phyloP scores from a whole-genome alignment of 169 alveolate genomes.

The Cryptosporidium meleagridis region DNA sequence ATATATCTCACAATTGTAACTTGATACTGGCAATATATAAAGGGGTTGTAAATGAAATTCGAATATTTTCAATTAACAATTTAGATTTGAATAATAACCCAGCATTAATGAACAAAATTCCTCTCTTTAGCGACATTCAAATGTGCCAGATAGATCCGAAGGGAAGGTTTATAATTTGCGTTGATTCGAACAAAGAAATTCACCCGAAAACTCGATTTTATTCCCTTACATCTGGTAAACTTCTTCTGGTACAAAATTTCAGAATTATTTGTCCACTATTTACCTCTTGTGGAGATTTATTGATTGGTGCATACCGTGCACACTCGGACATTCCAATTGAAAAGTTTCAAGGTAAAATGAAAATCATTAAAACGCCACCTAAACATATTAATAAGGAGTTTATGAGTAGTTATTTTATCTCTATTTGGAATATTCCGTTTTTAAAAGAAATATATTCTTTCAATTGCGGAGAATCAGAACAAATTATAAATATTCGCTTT shows the following conservation, averaged over 20 bases:
- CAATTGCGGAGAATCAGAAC: not conserved
- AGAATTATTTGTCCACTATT: conserved; percentile 44
- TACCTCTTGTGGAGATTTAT: conserved; percentile 35
- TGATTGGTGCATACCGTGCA: conserved; percentile 12
- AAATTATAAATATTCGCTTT: conserved; percentile 14
- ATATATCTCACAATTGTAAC: conserved; percentile 11
- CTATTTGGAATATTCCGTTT: conserved; percentile 41
- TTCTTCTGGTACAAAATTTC: not conserved
- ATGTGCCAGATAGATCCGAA: conserved; percentile 35
- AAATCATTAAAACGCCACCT: not conserved
- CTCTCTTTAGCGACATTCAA: conserved; percentile 30
- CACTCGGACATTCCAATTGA: not conserved
- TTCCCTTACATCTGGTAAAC: conserved; percentile 15
- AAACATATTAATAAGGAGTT: not conserved
- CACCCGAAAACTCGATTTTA: conserved; percentile 33
- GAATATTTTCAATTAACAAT: conserved; percentile 13
- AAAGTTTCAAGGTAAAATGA: not conserved
- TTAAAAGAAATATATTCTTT: not conserved
- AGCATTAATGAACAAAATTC: not conserved
- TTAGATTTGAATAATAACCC: not conserved
- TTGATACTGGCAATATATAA: conserved; percentile 8
- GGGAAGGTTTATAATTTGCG: conserved; percentile 35
- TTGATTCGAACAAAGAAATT: conserved; percentile 44
- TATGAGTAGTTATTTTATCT: not conserved
- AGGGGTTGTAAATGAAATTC: conserved; percentile 30